Evolutionary conservation across 495 filamentous ascomycete species (phyloP).

Genomic region (Xylaria venustula): DNA sequence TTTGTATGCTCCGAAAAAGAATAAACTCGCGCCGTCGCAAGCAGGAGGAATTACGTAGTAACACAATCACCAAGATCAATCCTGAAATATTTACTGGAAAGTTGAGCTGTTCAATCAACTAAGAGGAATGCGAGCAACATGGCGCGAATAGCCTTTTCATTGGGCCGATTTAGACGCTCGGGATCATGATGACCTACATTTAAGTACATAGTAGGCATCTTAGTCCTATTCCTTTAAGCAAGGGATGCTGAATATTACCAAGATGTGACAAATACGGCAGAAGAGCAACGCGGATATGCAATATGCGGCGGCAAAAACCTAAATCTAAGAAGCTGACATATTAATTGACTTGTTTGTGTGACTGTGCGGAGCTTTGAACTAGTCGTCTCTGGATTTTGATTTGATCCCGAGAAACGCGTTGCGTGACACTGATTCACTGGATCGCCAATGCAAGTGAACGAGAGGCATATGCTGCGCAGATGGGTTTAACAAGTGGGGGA

Average conservation of each 20-base stretch:
- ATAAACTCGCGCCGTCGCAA: too few relatives aligned
- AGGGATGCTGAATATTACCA: neutral
- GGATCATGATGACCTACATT: neutral
- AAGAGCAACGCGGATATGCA: neutral
- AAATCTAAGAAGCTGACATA: neutral
- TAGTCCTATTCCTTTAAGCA: neutral
- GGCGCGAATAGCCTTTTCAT: neutral
- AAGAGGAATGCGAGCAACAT: neutral
- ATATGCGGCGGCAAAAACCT: neutral
- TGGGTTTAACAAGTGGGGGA: too few relatives aligned
- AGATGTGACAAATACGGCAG: neutral
- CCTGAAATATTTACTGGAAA: too few relatives aligned
- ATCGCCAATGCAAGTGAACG: neutral
- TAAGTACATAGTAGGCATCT: neutral
- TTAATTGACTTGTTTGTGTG: slow-evolving; percentile 6
- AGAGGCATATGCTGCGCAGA: neutral
- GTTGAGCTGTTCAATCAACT: neutral
- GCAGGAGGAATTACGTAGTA: too few relatives aligned
- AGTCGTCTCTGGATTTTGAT: neutral
- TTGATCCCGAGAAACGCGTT: neutral
- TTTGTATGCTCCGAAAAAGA: too few relatives aligned
- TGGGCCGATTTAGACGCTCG: neutral
- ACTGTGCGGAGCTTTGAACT: neutral
- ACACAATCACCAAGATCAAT: too few relatives aligned
- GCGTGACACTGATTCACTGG: neutral